These are phyloP conservation scores for Paramecium sonneborni DNA, from an alignment of 73 alveolate species.

Conservation along the genomic window DNA sequence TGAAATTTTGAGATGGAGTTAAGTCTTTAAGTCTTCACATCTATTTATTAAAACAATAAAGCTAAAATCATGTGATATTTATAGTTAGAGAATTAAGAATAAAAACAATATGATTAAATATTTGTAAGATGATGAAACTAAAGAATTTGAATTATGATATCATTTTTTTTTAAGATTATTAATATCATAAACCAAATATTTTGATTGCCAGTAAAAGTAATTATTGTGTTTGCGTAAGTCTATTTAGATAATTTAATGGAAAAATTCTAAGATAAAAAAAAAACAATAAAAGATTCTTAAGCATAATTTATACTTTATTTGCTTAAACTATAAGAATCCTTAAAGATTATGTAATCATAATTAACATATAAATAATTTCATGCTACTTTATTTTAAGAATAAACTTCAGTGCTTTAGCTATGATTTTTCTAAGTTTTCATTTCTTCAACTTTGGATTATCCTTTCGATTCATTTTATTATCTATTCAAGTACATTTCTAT, in stretches of 20 bases:
- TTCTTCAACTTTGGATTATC: background rate
- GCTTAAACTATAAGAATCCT: background rate
- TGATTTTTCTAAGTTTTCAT: background rate
- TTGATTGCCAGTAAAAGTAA: background rate
- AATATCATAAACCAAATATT: background rate
- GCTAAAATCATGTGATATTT: background rate
- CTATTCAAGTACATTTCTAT: background rate
- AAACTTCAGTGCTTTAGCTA: constrained; percentile 19
- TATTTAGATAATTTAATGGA: background rate
- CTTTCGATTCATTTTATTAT: background rate
- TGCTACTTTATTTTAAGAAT: background rate
- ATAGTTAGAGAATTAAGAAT: background rate
- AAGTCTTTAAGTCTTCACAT: background rate
- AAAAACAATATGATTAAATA: background rate
- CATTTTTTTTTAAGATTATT: background rate
- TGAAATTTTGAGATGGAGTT: background rate
- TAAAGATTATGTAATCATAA: background rate
- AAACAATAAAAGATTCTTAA: background rate
- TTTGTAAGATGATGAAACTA: background rate
- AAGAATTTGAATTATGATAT: background rate
- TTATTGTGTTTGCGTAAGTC: background rate
- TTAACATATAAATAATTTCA: constrained; percentile 1
- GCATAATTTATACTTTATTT: background rate
- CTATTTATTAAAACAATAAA: background rate
- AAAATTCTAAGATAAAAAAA: background rate